phyloP scores from a whole-genome alignment of 1,284 basidiomycete species.

The Cryptococcus sp. region DNA sequence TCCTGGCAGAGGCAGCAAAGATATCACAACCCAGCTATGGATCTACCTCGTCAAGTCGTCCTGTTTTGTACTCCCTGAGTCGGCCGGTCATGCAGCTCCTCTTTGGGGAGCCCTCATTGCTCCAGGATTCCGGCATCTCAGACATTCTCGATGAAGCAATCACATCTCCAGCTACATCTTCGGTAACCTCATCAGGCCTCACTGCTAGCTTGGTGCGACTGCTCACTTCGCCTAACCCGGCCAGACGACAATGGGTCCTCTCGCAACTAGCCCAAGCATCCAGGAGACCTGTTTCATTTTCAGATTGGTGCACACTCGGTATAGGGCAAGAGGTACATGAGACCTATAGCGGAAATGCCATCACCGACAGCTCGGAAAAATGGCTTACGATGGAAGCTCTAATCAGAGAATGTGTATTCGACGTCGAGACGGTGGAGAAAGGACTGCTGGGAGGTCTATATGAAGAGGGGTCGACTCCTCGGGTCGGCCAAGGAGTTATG shows the following conservation, averaged over 20 bases:
- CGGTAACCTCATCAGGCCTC: conserved; percentile 26
- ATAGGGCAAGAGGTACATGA: conserved; percentile 33
- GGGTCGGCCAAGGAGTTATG: conserved; percentile 24
- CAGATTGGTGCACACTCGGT: conserved; percentile 35
- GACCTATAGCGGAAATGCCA: conserved; percentile 17
- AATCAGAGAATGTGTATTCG: conserved; percentile 24
- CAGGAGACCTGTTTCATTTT: conserved; percentile 28
- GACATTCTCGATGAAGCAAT: conserved; percentile 27
- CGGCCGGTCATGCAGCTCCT: conserved; percentile 65
- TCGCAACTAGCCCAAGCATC: conserved; percentile 22
- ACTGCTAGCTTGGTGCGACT: conserved; percentile 30
- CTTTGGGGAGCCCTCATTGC: conserved; percentile 64
- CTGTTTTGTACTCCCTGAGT: conserved; percentile 45
- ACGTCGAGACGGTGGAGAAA: conserved; percentile 29
- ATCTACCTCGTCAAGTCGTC: conserved; percentile 42
- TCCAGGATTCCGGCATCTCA: conserved; percentile 60
- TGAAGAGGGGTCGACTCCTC: conserved; percentile 6
- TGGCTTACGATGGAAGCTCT: conserved; percentile 29
- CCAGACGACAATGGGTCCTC: conserved; percentile 31
- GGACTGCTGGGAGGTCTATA: conserved; percentile 35
- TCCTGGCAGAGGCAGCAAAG: conserved; percentile 23
- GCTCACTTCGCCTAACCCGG: conserved; percentile 20
- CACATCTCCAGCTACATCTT: conserved; percentile 10
- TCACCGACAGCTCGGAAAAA: conserved; percentile 7
- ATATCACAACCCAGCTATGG: conserved; percentile 15